phyloP scores from a whole-genome alignment of 805 yeast species.

The Kuraishia cidri region DNA sequence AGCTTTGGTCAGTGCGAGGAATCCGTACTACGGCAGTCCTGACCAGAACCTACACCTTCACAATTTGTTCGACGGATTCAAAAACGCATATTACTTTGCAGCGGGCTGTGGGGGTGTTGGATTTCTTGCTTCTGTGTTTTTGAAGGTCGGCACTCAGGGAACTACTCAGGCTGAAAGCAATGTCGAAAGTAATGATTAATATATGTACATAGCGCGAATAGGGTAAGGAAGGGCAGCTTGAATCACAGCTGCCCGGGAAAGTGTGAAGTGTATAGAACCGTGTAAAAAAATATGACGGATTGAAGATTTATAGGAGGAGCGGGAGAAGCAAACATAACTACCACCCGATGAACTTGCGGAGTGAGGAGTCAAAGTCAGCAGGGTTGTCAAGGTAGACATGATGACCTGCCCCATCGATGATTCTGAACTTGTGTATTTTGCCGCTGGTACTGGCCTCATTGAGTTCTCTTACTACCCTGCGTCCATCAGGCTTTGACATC shows the following conservation, averaged over 20 bases:
- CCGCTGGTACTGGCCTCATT: slow-evolving; percentile 10
- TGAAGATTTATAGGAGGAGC: too few species aligned
- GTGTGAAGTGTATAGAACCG: too few species aligned
- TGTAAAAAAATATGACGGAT: too few species aligned
- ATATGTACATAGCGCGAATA: too few species aligned
- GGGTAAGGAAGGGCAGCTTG: too few species aligned
- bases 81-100: slow-evolving; percentile 28
- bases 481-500: slow-evolving; percentile 62
- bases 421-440: slow-evolving; percentile 20
- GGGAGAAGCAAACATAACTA: too few species aligned
- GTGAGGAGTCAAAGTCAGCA: slow-evolving; percentile 15
- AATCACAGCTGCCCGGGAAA: too few species aligned
- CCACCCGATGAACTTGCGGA: slow-evolving; percentile 15
- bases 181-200: too few species aligned
- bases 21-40: slow-evolving; percentile 19
- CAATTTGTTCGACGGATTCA: slow-evolving; percentile 21
- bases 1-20: slow-evolving; percentile 25
- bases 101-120: slow-evolving; percentile 22
- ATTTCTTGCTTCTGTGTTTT: slow-evolving; percentile 15
- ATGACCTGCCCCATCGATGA: slow-evolving; percentile 39
- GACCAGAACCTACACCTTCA: slow-evolving; percentile 11
- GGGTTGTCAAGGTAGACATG: slow-evolving; percentile 47
- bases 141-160: slow-evolving; percentile 23
- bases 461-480: slow-evolving; percentile 26
- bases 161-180: too few species aligned